phyloP scores from a whole-genome alignment of 208 protist species.

The Pavlovales sp. region DNA sequence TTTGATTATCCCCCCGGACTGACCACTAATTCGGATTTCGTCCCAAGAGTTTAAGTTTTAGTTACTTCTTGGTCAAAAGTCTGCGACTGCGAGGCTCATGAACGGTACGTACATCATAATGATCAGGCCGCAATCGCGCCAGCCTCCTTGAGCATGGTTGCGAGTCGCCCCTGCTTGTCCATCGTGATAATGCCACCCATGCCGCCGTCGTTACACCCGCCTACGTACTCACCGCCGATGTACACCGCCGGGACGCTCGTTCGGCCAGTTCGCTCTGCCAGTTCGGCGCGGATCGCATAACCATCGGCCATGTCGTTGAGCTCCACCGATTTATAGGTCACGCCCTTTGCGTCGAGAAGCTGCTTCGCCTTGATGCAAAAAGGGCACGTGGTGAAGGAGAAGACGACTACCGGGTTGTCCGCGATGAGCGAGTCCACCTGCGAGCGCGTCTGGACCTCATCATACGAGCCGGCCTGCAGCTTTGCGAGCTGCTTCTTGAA shows the following conservation, averaged over 20 bases:
- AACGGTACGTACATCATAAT: too few species aligned
- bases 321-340: background rate
- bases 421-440: background rate
- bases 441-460: background rate
- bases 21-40: too few species aligned
- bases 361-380: constrained; percentile 41
- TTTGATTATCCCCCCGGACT: too few species aligned
- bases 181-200: constrained; percentile 18
- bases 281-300: constrained; percentile 10
- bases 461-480: constrained; percentile 28
- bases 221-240: constrained; percentile 12
- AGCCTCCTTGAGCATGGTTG: background rate
- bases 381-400: constrained; percentile 39
- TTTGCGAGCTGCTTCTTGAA: constrained; percentile 28
- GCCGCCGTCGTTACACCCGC: constrained; percentile 35
- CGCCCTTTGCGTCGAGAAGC: constrained; percentile 3
- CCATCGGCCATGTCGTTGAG: constrained; percentile 8
- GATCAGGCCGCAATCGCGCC: too few species aligned
- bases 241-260: constrained; percentile 15
- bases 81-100: too few species aligned
- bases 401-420: background rate
- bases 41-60: too few species aligned
- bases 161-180: background rate
- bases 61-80: too few species aligned
- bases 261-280: constrained; percentile 5